phyloP scores from a whole-genome alignment of 2,329 filamentous ascomycete species.

The Diaporthe sp. region DNA sequence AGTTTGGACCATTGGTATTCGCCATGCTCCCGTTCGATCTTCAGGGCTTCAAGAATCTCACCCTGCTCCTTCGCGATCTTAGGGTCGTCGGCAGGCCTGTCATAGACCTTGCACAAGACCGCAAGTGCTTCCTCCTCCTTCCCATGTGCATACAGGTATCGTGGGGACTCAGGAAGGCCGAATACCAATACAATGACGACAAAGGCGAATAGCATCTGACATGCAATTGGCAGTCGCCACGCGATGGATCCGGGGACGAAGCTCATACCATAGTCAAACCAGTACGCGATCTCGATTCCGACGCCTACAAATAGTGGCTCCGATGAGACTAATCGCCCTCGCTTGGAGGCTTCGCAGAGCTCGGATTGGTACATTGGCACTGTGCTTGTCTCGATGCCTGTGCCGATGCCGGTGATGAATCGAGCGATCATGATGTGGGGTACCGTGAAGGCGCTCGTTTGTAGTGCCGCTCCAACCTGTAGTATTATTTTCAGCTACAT shows the following conservation, averaged over 20 bases:
- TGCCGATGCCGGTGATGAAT: conserved; percentile 50
- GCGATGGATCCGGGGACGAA: conserved; percentile 48
- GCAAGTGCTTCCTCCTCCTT: conserved; percentile 49
- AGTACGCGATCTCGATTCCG: conserved; percentile 49
- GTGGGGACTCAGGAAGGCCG: conserved; percentile 48
- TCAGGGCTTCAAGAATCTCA: conserved; percentile 51
- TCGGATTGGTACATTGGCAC: conserved; percentile 60
- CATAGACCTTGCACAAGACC: conserved; percentile 55
- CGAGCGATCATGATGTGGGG: conserved; percentile 58
- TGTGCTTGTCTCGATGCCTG: conserved; percentile 51
- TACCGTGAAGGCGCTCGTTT: conserved; percentile 51
- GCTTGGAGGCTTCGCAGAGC: conserved; percentile 57
- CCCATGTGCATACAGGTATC: conserved; percentile 49
- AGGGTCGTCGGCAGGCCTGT: conserved; percentile 54
- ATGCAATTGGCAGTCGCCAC: conserved; percentile 51
- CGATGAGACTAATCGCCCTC: conserved; percentile 59
- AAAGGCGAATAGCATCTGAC: conserved; percentile 51
- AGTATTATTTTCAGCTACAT: background rate
- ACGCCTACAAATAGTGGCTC: conserved; percentile 50
- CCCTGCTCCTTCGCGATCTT: conserved; percentile 58
- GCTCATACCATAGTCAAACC: conserved; percentile 52
- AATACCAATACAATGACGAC: conserved; percentile 47
- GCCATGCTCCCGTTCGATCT: conserved; percentile 44
- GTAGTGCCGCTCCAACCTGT: conserved; percentile 48
- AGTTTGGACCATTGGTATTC: conserved; percentile 56